Evolutionary conservation across 352 stramenopile species (phyloP).

Genomic region (Globisporangium polare): DNA sequence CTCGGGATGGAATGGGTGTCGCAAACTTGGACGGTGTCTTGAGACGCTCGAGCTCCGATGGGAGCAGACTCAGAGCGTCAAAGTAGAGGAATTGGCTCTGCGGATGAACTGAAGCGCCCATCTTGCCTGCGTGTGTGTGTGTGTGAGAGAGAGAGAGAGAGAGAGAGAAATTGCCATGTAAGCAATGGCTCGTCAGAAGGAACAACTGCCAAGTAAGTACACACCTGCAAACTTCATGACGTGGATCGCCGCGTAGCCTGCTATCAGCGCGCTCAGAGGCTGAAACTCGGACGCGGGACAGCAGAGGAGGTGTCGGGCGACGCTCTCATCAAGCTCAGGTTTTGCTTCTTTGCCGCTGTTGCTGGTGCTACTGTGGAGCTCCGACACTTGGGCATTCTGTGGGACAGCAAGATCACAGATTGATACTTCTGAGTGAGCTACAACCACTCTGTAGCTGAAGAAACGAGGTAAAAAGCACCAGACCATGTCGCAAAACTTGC

Average conservation of each 20-base stretch:
- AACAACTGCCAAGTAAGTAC: slow-evolving; percentile 11
- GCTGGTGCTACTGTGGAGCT: background rate
- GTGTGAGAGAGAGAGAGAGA: too few relatives aligned
- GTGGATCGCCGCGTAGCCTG: slow-evolving; percentile 26
- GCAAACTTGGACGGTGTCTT: background rate
- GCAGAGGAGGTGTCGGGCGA: slow-evolving; percentile 18
- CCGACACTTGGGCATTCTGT: slow-evolving; percentile 6
- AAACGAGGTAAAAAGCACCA: background rate
- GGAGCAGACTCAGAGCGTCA: slow-evolving; percentile 21
- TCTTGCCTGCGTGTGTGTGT: slow-evolving; percentile 19
- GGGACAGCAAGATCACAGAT: background rate
- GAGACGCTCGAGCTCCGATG: background rate
- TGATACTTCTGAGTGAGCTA: background rate
- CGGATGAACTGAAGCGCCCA: slow-evolving; percentile 17
- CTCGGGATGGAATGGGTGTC: slow-evolving; percentile 1
- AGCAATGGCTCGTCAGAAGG: background rate
- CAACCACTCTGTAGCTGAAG: background rate
- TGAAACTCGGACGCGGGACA: slow-evolving; percentile 30
- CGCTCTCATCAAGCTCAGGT: slow-evolving; percentile 10
- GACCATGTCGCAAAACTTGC: slow-evolving; percentile 16
- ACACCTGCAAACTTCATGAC: slow-evolving; percentile 27
- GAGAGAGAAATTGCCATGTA: background rate
- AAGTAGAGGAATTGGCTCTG: slow-evolving; percentile 32
- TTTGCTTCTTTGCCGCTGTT: background rate
- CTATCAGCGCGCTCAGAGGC: slow-evolving; percentile 30